Conservation (phyloP, 495 filamentous ascomycete species). For the Hyaloscypha hepaticicola region DNA sequence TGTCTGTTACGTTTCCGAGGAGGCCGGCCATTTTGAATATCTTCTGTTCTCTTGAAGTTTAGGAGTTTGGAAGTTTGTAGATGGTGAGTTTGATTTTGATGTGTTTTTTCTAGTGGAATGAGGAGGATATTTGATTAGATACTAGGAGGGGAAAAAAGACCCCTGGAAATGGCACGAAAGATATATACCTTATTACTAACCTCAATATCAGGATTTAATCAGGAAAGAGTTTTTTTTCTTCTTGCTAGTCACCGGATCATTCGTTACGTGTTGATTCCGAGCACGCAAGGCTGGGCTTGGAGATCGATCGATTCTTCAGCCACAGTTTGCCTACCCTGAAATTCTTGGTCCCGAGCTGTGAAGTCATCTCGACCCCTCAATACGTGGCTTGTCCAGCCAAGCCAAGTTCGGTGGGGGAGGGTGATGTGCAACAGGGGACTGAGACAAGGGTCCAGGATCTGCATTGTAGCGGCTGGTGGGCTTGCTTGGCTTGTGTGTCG, state of each 20-base stretch:
- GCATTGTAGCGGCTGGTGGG: not conserved
- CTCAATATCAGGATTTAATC: not conserved
- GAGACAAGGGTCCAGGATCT: not conserved
- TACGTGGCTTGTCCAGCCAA: constrained; percentile 2
- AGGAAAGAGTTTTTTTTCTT: not conserved
- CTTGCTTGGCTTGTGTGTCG: not conserved
- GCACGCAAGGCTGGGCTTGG: not conserved
- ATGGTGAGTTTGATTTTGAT: not conserved
- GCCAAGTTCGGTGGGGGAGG: not conserved
- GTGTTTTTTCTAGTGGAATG: not conserved
- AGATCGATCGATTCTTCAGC: not conserved
- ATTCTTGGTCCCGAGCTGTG: not conserved
- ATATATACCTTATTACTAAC: not conserved
- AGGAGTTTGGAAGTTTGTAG: no score
- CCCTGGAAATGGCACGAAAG: not conserved
- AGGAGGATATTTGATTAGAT: not conserved
- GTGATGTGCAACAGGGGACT: not conserved
- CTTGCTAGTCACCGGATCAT: not conserved
- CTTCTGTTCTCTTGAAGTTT: constrained; percentile 3
- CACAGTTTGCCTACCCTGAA: not conserved
- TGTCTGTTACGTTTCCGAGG: constrained; percentile 37
- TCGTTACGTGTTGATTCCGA: not conserved
- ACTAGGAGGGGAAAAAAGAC: no score
- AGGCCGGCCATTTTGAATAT: constrained; percentile 29
- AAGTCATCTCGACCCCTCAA: not conserved